Evolutionary conservation across 2,329 filamentous ascomycete genomes (phyloP).

Genomic region (Dactylellina parvicollis): DNA sequence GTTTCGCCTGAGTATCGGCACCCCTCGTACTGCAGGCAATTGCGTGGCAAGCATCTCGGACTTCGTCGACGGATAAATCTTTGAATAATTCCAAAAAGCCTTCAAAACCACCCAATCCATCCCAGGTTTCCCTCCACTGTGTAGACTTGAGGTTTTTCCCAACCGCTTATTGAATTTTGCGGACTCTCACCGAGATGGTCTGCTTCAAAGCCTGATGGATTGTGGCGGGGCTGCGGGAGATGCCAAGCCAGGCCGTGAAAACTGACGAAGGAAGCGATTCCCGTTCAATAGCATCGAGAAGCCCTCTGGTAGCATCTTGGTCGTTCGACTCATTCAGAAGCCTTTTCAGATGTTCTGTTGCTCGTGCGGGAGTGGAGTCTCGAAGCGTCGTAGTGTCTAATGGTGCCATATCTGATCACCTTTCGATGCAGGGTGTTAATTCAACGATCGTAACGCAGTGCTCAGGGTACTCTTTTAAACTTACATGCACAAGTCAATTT

Average conservation of each 20-base stretch:
- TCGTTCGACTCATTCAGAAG: too few species aligned
- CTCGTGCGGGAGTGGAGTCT: too few species aligned
- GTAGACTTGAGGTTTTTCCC: background rate
- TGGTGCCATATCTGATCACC: too few species aligned
- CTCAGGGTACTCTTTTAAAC: too few species aligned
- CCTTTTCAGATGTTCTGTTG: too few species aligned
- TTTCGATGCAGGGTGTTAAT: too few species aligned
- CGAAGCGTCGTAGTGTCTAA: too few species aligned
- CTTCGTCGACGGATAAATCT: background rate
- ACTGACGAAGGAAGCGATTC: background rate
- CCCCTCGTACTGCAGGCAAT: background rate
- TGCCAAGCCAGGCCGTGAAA: slow-evolving; percentile 11
- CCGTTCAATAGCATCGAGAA: background rate
- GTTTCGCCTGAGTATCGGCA: background rate
- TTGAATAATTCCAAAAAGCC: slow-evolving; percentile 1
- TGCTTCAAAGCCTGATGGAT: background rate
- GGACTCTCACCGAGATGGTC: background rate
- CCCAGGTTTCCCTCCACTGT: slow-evolving; percentile 10
- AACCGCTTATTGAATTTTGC: background rate
- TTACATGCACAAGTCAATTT: too few species aligned
- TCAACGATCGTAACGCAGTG: too few species aligned
- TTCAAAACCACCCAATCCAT: background rate
- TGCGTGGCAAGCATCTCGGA: background rate
- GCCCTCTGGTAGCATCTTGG: background rate
- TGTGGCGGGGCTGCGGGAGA: background rate